These are phyloP conservation scores for Cyanodermella asteris DNA, from an alignment of 2,329 filamentous ascomycete genomes.

Conservation along the genomic window DNA sequence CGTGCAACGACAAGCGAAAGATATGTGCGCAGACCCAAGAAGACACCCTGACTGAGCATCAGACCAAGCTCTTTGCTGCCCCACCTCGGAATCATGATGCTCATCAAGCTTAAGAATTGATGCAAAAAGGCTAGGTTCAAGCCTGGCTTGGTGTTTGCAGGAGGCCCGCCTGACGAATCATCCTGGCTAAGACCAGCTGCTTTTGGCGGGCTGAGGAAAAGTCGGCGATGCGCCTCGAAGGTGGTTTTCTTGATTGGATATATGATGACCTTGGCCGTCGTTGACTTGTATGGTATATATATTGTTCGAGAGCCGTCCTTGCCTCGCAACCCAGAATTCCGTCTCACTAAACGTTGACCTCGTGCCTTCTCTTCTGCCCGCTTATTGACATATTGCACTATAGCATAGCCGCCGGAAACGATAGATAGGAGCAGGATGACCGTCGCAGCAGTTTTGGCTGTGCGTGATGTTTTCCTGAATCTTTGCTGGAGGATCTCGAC, in stretches of 20 bases:
- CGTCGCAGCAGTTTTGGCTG: constrained; percentile 52
- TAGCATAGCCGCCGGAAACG: constrained; percentile 55
- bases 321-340: constrained; percentile 79
- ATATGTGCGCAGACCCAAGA: constrained; percentile 81
- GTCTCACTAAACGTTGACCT: constrained; percentile 58
- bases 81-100: constrained; percentile 94
- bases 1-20: constrained; percentile 81
- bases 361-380: constrained; percentile 60
- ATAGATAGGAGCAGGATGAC: constrained; percentile 58
- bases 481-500: constrained; percentile 24
- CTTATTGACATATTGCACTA: constrained; percentile 54
- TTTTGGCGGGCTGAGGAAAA: constrained; percentile 79
- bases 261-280: constrained; percentile 79
- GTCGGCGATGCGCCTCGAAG: constrained; percentile 81
- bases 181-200: constrained; percentile 57
- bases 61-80: constrained; percentile 87
- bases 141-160: constrained; percentile 77
- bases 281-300: constrained; percentile 77
- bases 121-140: constrained; percentile 90
- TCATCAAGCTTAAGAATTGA: constrained; percentile 86
- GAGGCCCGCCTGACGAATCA: constrained; percentile 46
- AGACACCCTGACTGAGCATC: constrained; percentile 68
- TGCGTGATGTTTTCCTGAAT: constrained; percentile 43
- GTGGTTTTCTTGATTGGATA: constrained; percentile 76
- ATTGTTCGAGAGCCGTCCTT: constrained; percentile 92